Evolutionary conservation across 805 yeast genomes (phyloP), one percentile per base, ranked within the genome.

Genomic region (Wickerhamiella qilinensis): DNA sequence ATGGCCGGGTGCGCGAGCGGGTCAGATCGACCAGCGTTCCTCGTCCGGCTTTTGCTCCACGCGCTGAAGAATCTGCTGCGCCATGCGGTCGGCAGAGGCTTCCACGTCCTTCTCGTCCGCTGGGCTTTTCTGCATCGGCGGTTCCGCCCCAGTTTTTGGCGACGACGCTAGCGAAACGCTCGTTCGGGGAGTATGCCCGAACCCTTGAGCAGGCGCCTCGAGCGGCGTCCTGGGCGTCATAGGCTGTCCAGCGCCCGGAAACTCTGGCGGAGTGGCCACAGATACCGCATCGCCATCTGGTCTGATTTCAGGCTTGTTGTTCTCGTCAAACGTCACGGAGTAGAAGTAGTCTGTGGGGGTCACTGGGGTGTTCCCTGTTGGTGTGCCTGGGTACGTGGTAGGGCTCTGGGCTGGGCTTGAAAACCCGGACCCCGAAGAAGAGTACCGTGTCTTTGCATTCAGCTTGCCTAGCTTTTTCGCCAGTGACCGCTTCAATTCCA

Each of bases 71-170:
- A 57, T 57, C 24, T 51, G 41, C 47, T 50, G 51, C 19, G 61
- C 60, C 54, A 56, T 57, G 33, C 49, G 54, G 38, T 56, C 60
- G 30, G 59, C 58, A 5, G 33, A 43, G 19, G 43, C 48, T 28
- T 47, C 56, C 24, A 35, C 43, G 24, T 29, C 33, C 16, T 42
- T 48, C 24, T 40, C 51, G 15, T n/a, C 31, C 8, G 11, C 8
- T n/a, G n/a, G n/a, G n/a, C n/a, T n/a, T n/a, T n/a, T n/a, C n/a
- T n/a, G n/a, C n/a, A n/a, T n/a, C n/a, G n/a, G n/a, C n/a, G n/a
- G n/a, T n/a, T n/a, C n/a, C n/a, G n/a, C n/a, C n/a, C n/a, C n/a
- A n/a, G n/a, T n/a, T n/a, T n/a, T n/a, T n/a, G n/a, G n/a, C n/a
- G n/a, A n/a, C n/a, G n/a, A n/a, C n/a, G n/a, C n/a, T n/a, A n/a